These are phyloP conservation scores for Rhizopogon vesiculosus DNA, from an alignment of 768 basidiomycete genomes.

Conservation along the genomic window DNA sequence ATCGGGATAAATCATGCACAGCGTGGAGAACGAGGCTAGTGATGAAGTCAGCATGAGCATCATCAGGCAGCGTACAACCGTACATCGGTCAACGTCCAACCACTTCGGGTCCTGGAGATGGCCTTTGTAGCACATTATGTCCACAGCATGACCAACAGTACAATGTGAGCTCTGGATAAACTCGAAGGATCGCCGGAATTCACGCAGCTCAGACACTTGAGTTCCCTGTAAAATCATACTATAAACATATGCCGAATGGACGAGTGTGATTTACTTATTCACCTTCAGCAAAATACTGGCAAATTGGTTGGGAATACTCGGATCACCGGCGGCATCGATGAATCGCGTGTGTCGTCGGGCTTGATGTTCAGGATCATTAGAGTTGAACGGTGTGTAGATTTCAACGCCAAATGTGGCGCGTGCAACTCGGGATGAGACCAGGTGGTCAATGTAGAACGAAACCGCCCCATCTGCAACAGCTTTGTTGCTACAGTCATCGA, in stretches of 20 bases:
- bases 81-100: no score
- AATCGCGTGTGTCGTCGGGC: constrained; percentile 20
- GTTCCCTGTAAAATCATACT: neutral
- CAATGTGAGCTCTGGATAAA: no score
- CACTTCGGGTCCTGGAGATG: no score
- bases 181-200: neutral
- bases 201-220: neutral
- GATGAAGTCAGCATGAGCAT: no score
- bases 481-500: constrained; percentile 26
- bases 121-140: no score
- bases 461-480: constrained; percentile 49
- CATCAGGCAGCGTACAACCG: no score
- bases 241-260: neutral
- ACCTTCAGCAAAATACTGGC: neutral
- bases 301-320: constrained; percentile 30
- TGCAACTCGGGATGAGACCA: constrained; percentile 39
- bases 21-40: no score
- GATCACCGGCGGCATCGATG: constrained; percentile 21
- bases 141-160: no score
- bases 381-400: constrained; percentile 23
- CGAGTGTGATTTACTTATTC: neutral
- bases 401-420: constrained; percentile 35
- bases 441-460: constrained; percentile 36
- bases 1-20: neutral
- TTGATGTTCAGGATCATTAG: constrained; percentile 30